Evolutionary conservation across 495 filamentous ascomycete species (phyloP).

Genomic region (Aspergillus mulundensis): DNA sequence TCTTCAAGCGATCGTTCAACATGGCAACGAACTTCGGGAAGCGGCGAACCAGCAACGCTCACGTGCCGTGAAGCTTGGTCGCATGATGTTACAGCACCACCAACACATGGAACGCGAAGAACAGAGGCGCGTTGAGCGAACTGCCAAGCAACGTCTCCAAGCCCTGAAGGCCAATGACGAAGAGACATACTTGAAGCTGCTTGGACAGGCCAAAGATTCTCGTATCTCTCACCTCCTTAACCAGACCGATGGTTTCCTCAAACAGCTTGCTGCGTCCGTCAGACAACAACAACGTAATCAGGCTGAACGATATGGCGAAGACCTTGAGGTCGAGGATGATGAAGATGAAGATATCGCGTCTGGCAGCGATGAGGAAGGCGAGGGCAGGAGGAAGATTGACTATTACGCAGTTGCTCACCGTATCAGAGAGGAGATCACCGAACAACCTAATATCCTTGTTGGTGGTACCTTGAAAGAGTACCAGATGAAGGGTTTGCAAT

Average conservation of each 20-base stretch:
- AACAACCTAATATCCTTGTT: constrained; percentile 78
- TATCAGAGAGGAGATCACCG: constrained; percentile 82
- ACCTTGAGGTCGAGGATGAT: constrained; percentile 53
- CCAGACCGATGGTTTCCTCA: constrained; percentile 95
- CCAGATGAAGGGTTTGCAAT: constrained; percentile 95
- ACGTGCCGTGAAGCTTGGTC: constrained; percentile 79
- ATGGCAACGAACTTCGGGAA: constrained; percentile 62
- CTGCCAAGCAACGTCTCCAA: constrained; percentile 98
- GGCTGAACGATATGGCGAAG: constrained; percentile 70
- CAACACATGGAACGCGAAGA: constrained; percentile 98
- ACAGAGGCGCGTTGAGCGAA: constrained; percentile 93
- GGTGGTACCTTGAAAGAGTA: constrained; percentile 95
- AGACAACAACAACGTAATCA: constrained; percentile 84
- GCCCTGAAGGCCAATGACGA: constrained; percentile 98
- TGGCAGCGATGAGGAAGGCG: constrained; percentile 67
- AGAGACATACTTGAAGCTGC: constrained; percentile 92
- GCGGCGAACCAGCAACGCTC: constrained; percentile 49
- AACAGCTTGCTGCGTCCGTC: constrained; percentile 89
- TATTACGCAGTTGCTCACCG: constrained; percentile 98
- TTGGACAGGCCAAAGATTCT: constrained; percentile 97
- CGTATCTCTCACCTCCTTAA: constrained; percentile 95
- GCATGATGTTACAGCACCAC: constrained; percentile 81
- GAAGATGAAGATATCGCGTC: constrained; percentile 62
- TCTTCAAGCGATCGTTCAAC: constrained; percentile 66
- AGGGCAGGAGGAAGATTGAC: constrained; percentile 72